phyloP scores from a whole-genome alignment of 2,329 filamentous ascomycete species.

The Microcyclosporella mali region DNA sequence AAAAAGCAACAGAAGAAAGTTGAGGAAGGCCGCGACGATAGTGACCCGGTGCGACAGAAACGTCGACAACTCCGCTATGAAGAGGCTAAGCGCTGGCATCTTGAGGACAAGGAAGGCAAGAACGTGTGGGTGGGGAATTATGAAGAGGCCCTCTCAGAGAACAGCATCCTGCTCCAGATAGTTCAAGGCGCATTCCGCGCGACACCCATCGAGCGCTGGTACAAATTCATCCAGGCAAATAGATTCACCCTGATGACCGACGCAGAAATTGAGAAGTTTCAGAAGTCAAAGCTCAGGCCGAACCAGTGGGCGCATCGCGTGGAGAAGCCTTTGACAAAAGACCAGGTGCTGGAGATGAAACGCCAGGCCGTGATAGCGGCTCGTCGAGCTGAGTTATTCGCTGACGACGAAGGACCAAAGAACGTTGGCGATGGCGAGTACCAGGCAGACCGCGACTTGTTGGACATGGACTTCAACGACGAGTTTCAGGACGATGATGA shows the following conservation, averaged over 20 bases:
- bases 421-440: slow-evolving; percentile 35
- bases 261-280: slow-evolving; percentile 77
- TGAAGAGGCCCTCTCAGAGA: slow-evolving; percentile 77
- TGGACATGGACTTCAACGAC: slow-evolving; percentile 61
- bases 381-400: slow-evolving; percentile 44
- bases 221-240: slow-evolving; percentile 69
- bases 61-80: slow-evolving; percentile 68
- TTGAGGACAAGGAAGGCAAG: slow-evolving; percentile 94
- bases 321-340: slow-evolving; percentile 39
- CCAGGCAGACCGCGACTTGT: slow-evolving; percentile 56
- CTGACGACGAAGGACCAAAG: slow-evolving; percentile 37
- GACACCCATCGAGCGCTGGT: slow-evolving; percentile 93
- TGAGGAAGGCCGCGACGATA: slow-evolving; percentile 74
- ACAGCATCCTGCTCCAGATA: slow-evolving; percentile 70
- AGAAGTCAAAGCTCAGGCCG: slow-evolving; percentile 70
- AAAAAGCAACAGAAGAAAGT: slow-evolving; percentile 71
- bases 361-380: slow-evolving; percentile 43
- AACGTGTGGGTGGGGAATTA: slow-evolving; percentile 92
- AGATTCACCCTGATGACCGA: slow-evolving; percentile 60
- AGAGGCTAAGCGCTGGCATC: slow-evolving; percentile 90
- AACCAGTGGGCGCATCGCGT: slow-evolving; percentile 73
- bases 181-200: slow-evolving; percentile 70
- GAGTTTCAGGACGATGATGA: slow-evolving; percentile 87
- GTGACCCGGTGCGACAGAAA: slow-evolving; percentile 65
- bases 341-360: slow-evolving; percentile 18